Evolutionary conservation across 2,329 filamentous ascomycete genomes (phyloP).

Genomic region (Microcera coccophila): DNA sequence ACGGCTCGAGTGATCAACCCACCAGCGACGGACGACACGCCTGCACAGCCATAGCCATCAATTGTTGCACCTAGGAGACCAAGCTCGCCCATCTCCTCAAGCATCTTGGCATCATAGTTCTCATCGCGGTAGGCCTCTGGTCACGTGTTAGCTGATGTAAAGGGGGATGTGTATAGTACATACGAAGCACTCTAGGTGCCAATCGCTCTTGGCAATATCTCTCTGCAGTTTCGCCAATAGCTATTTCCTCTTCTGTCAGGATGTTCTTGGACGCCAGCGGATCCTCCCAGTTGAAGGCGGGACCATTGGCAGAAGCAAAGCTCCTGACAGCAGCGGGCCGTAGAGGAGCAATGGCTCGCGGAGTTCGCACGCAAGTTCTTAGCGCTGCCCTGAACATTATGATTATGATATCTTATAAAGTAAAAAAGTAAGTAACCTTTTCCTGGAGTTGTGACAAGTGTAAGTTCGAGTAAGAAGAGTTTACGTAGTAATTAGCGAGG

Average conservation of each 20-base stretch:
- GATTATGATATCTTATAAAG: not conserved
- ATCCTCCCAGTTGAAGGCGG: constrained; percentile 84
- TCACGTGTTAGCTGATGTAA: constrained; percentile 2
- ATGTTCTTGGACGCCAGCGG: constrained; percentile 71
- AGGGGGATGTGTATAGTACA: constrained; percentile 6
- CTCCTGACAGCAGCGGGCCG: constrained; percentile 28
- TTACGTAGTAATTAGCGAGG: no score
- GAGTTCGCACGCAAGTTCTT: constrained; percentile 25
- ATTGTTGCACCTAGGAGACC: constrained; percentile 86
- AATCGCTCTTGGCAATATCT: constrained; percentile 90
- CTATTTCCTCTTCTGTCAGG: constrained; percentile 84
- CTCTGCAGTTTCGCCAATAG: constrained; percentile 86
- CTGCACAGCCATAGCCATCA: constrained; percentile 82
- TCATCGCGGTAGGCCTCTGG: constrained; percentile 81
- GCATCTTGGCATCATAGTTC: constrained; percentile 77
- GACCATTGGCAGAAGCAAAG: constrained; percentile 35
- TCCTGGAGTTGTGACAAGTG: no score
- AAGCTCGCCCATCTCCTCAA: constrained; percentile 88
- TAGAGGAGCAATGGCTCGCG: constrained; percentile 19
- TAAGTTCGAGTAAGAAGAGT: no score
- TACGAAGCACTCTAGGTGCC: constrained; percentile 81
- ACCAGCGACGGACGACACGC: constrained; percentile 81
- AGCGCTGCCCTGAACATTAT: constrained; percentile 32
- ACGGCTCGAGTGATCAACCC: constrained; percentile 87
- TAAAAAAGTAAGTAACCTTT: no score